Conservation (phyloP, 257 asterid species). For the Voacanga thouarsii region DNA sequence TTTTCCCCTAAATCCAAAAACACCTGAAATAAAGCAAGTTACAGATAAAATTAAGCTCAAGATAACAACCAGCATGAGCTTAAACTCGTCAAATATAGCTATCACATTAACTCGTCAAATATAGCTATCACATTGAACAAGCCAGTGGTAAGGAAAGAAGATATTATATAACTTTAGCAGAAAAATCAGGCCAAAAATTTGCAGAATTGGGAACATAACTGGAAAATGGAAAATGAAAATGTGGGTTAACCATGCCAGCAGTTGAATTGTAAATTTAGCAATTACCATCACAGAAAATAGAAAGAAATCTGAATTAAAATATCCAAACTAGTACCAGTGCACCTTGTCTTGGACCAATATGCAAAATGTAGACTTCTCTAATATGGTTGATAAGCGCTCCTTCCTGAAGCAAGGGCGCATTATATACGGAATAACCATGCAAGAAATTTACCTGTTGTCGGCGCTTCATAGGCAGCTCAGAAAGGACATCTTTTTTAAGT, state of each 20-base stretch:
- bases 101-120: background rate
- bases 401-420: background rate
- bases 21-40: slow-evolving; percentile 46
- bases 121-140: background rate
- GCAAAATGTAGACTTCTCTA: background rate
- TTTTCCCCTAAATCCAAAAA: slow-evolving; percentile 76
- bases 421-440: background rate
- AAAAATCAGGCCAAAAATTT: background rate
- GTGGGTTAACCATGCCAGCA: background rate
- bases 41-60: background rate
- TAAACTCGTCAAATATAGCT: background rate
- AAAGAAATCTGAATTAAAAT: slow-evolving; percentile 2
- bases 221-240: background rate
- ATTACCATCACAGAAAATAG: background rate
- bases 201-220: background rate
- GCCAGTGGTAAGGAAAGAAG: background rate
- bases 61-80: background rate
- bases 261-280: background rate
- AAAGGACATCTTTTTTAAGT: slow-evolving; percentile 90
- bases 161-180: background rate
- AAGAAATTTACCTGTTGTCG: slow-evolving; percentile 67
- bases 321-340: background rate
- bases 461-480: slow-evolving; percentile 89
- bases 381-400: background rate
- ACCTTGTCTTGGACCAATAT: background rate